phyloP scores from a whole-genome alignment of 169 alveolate genomes.

The Eimeria sp. region DNA sequence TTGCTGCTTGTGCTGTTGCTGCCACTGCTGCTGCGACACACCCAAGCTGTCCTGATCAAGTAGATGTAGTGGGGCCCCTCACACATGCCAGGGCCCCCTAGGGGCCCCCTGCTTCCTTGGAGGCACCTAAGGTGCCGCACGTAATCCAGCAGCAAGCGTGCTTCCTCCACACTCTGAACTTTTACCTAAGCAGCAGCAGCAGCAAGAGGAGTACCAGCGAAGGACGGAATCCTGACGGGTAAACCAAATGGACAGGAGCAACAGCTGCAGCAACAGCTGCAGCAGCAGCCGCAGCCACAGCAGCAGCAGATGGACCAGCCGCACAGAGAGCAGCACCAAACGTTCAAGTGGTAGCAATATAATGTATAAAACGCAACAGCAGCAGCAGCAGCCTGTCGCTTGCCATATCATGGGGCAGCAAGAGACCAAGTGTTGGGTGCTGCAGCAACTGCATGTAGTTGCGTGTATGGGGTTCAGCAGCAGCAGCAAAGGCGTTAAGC shows the following conservation, averaged over 20 bases:
- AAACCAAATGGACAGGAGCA: neutral
- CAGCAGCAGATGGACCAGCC: neutral
- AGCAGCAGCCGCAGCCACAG: constrained; percentile 2
- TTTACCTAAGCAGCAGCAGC: too few relatives aligned
- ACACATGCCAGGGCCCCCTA: too few relatives aligned
- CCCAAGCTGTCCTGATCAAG: too few relatives aligned
- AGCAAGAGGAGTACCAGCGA: too few relatives aligned
- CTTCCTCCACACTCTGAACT: neutral
- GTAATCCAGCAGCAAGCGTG: constrained; percentile 34
- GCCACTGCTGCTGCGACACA: neutral
- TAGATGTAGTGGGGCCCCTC: too few relatives aligned
- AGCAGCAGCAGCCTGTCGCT: neutral
- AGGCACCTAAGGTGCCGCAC: neutral
- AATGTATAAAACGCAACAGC: neutral
- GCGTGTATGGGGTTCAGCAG: neutral
- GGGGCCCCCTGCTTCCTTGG: neutral
- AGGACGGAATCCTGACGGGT: neutral
- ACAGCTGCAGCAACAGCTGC: constrained; percentile 19
- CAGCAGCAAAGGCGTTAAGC: too few relatives aligned
- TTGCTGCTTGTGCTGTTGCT: neutral
- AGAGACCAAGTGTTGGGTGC: constrained; percentile 9
- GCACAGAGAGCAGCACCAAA: too few relatives aligned
- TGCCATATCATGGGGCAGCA: constrained; percentile 57
- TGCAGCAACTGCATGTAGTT: neutral
- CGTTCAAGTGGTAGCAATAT: too few relatives aligned